Evolutionary conservation across 2,329 filamentous ascomycete genomes (phyloP).

Genomic region (Metarhizium rileyi): DNA sequence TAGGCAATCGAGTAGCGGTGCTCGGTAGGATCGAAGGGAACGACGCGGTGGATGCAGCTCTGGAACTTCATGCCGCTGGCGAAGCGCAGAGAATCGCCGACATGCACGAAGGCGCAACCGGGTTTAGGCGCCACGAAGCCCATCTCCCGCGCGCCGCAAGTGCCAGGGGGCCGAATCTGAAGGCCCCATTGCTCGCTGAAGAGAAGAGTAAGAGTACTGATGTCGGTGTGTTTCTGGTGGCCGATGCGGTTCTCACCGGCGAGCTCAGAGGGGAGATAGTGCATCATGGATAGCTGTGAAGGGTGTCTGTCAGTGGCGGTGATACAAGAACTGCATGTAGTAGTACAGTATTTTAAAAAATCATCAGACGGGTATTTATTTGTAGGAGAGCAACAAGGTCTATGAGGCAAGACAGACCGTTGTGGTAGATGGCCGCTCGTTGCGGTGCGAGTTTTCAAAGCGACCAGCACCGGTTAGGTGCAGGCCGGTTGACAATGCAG

Average conservation of each 20-base stretch:
- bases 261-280: constrained; percentile 39
- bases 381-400: constrained; percentile 11
- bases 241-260: constrained; percentile 33
- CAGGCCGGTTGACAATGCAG: constrained; percentile 38
- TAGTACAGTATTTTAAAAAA: no score
- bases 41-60: constrained; percentile 48
- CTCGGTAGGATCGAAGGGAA: constrained; percentile 40
- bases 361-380: no score
- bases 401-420: neutral
- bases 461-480: constrained; percentile 33
- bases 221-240: constrained; percentile 49
- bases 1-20: constrained; percentile 51
- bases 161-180: constrained; percentile 40
- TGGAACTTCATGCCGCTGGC: constrained; percentile 42
- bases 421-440: constrained; percentile 27
- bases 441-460: constrained; percentile 42
- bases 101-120: constrained; percentile 45
- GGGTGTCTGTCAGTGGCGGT: constrained; percentile 27
- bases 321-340: no score
- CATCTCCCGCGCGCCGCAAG: constrained; percentile 33
- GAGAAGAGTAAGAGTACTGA: constrained; percentile 43
- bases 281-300: constrained; percentile 38
- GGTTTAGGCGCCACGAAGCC: constrained; percentile 42
- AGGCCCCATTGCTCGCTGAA: constrained; percentile 49
- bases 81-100: constrained; percentile 50